A percentile compares a stretch with the other conserved stretches of the same genome.
These are phyloP conservation scores for Fusarium aywerte DNA, from an alignment of 2,329 filamentous ascomycete genomes.

Conservation along the genomic window DNA sequence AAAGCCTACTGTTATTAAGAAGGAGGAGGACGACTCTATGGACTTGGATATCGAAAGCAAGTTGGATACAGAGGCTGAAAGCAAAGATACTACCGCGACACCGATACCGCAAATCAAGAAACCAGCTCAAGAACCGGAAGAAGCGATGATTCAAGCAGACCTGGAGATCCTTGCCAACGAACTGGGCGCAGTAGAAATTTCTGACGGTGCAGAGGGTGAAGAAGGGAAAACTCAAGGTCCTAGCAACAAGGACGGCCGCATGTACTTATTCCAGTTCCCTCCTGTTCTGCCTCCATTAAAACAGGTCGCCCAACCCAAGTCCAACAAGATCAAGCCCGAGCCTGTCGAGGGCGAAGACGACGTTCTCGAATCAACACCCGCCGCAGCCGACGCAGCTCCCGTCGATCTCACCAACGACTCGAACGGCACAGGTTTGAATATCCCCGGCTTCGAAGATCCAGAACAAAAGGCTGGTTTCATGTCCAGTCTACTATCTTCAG, in stretches of 20 bases:
- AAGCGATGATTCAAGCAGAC: slow-evolving; percentile 54
- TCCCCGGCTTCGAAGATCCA: slow-evolving; percentile 47
- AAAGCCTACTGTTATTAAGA: slow-evolving; percentile 54
- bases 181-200: slow-evolving; percentile 53
- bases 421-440: slow-evolving; percentile 31
- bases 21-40: slow-evolving; percentile 56
- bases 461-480: slow-evolving; percentile 51
- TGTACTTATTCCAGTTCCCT: slow-evolving; percentile 74
- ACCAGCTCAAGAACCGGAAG: slow-evolving; percentile 52
- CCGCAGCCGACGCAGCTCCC: slow-evolving; percentile 38
- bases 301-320: slow-evolving; percentile 42
- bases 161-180: slow-evolving; percentile 57
- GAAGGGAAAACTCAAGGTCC: slow-evolving; percentile 43
- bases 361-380: slow-evolving; percentile 50
- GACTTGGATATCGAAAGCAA: slow-evolving; percentile 54
- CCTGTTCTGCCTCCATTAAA: slow-evolving; percentile 68
- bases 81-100: slow-evolving; percentile 41
- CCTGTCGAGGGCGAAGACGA: slow-evolving; percentile 53
- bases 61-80: slow-evolving; percentile 34
- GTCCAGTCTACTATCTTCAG: slow-evolving; percentile 57
- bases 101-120: slow-evolving; percentile 46
- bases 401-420: slow-evolving; percentile 59
- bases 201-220: slow-evolving; percentile 38
- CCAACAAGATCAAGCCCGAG: slow-evolving; percentile 56
- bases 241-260: slow-evolving; percentile 62